Evolutionary conservation across 495 filamentous ascomycete genomes (phyloP).

Genomic region (Aspergillus egyptiacus): DNA sequence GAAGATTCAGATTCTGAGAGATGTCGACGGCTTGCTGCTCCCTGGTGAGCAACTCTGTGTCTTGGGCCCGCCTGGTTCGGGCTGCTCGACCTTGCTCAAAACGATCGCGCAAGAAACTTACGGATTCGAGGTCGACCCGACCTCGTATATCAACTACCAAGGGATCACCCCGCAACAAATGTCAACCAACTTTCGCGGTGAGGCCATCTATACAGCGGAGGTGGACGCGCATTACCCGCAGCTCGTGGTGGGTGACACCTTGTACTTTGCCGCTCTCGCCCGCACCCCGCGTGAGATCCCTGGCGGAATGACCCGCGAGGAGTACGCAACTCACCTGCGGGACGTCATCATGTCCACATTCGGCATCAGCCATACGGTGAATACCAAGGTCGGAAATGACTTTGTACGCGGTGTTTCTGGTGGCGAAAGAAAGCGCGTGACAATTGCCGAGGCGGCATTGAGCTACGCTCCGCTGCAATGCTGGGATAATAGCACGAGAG

Average conservation of each 20-base stretch:
- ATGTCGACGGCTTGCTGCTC: conserved; percentile 65
- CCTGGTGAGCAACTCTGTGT: conserved; percentile 78
- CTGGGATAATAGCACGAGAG: conserved; percentile 86
- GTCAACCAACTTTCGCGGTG: conserved; percentile 61
- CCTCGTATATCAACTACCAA: conserved; percentile 65
- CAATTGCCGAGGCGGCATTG: conserved; percentile 54
- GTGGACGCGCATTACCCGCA: conserved; percentile 64
- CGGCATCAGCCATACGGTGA: conserved; percentile 53
- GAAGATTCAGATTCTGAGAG: conserved; percentile 60
- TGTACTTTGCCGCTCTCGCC: conserved; percentile 55
- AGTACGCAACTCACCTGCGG: conserved; percentile 46
- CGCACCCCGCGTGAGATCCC: conserved; percentile 44
- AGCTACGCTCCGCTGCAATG: conserved; percentile 68
- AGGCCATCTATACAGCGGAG: conserved; percentile 61
- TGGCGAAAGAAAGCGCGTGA: conserved; percentile 58
- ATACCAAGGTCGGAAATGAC: conserved; percentile 61
- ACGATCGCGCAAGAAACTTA: conserved; percentile 65
- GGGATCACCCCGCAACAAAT: conserved; percentile 61
- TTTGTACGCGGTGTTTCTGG: conserved; percentile 80
- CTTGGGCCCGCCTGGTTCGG: conserved; percentile 64
- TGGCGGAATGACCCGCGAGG: conserved; percentile 41
- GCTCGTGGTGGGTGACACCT: conserved; percentile 59
- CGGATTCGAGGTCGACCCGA: conserved; percentile 57
- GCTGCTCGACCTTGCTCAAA: conserved; percentile 70
- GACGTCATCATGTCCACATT: conserved; percentile 61